phyloP scores from a whole-genome alignment of 352 stramenopile species.

The Phytopythium cucurbitacearum region DNA sequence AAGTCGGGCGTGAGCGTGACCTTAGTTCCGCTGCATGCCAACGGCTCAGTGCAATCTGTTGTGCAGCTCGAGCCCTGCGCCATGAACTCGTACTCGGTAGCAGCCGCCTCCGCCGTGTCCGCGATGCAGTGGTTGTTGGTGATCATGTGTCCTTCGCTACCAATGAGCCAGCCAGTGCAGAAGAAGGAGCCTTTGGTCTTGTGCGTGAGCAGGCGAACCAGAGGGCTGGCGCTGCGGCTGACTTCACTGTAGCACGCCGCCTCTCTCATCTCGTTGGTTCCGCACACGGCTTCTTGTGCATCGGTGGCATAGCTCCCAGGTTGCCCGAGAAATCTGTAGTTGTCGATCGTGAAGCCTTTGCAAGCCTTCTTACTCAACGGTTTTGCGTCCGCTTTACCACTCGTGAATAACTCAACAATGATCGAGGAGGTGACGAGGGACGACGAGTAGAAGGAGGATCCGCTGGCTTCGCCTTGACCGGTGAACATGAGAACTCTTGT shows the following conservation, averaged over 20 bases:
- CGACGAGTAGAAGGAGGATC: slow-evolving; percentile 32
- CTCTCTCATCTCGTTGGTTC: slow-evolving; percentile 50
- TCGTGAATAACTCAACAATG: slow-evolving; percentile 35
- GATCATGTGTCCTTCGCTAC: slow-evolving; percentile 72
- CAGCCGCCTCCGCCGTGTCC: slow-evolving; percentile 52
- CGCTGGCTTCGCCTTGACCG: slow-evolving; percentile 13
- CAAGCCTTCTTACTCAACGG: slow-evolving; percentile 23
- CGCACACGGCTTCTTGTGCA: slow-evolving; percentile 52
- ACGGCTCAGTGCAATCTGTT: slow-evolving; percentile 23
- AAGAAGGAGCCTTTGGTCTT: slow-evolving; percentile 39
- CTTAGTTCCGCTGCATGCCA: slow-evolving; percentile 34
- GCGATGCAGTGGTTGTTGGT: slow-evolving; percentile 81
- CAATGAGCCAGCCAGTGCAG: slow-evolving; percentile 69
- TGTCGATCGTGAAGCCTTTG: slow-evolving; percentile 45
- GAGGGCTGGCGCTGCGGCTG: slow-evolving; percentile 18
- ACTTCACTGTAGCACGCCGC: slow-evolving; percentile 38
- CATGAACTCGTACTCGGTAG: slow-evolving; percentile 70
- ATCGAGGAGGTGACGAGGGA: slow-evolving; percentile 33
- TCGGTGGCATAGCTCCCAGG: slow-evolving; percentile 7
- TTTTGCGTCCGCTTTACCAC: background rate
- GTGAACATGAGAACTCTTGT: slow-evolving; percentile 26
- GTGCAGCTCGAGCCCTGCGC: slow-evolving; percentile 35
- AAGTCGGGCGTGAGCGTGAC: slow-evolving; percentile 28
- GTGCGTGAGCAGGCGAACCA: slow-evolving; percentile 60
- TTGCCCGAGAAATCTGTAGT: slow-evolving; percentile 23